phyloP scores from a whole-genome alignment of 768 basidiomycete genomes.

The Rhizopogon roseolus region DNA sequence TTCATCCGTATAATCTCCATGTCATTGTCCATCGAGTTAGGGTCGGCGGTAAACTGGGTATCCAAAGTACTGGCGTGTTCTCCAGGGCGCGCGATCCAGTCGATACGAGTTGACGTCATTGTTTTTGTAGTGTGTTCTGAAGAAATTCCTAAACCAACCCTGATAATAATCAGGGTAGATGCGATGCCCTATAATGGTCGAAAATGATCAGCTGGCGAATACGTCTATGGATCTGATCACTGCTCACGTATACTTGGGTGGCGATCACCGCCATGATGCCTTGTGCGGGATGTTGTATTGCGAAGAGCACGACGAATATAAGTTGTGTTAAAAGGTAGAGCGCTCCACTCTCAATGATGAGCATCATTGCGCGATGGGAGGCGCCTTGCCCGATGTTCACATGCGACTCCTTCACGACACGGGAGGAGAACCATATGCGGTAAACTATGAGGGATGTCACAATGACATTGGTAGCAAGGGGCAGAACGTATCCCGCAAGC shows the following conservation, averaged over 20 bases:
- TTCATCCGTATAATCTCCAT: conserved; percentile 9
- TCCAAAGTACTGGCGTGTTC: conserved; percentile 11
- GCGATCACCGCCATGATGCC: conserved; percentile 32
- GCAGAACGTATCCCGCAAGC: conserved; percentile 31
- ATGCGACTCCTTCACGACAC: conserved; percentile 5
- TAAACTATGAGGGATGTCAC: conserved; percentile 36
- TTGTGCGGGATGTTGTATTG: conserved; percentile 28
- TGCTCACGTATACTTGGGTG: conserved; percentile 36
- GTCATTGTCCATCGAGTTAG: conserved; percentile 15
- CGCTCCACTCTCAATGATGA: conserved; percentile 36
- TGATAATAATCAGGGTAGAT: conserved; percentile 31
- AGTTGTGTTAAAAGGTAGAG: conserved; percentile 37
- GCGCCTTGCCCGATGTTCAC: conserved; percentile 10
- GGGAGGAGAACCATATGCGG: conserved; percentile 31
- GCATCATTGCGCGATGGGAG: conserved; percentile 22
- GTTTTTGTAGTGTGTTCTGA: conserved; percentile 15
- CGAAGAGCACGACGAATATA: conserved; percentile 35
- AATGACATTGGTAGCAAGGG: conserved; percentile 37
- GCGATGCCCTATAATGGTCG: conserved; percentile 24
- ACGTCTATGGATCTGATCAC: neutral
- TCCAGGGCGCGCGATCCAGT: conserved; percentile 13
- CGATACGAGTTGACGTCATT: conserved; percentile 18
- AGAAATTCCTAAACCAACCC: conserved; percentile 27
- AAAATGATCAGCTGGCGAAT: neutral
- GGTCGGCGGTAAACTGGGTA: conserved; percentile 13